Base-by-base conservation (phyloP, 129 eudicot genomes). In the Tanacetum coccineum region DNA sequence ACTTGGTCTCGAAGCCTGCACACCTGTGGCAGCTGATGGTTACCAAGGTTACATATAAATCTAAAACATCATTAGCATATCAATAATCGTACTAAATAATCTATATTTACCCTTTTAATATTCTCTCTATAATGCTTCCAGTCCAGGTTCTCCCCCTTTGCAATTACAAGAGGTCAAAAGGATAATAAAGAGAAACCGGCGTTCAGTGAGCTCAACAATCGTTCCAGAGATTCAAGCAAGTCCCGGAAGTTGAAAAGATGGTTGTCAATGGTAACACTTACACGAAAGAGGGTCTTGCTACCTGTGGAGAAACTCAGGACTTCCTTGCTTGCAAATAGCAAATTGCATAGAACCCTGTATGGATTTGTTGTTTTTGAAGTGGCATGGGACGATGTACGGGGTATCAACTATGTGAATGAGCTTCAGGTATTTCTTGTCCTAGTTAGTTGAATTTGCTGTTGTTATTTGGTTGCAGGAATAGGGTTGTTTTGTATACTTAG, bases 81-180 rank as follows among this genome's bases (percentile, higher is more conserved):
- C 60, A 56, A 28, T 49, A 64, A 63, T 50, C 20, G 14, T 30
- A 71, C 19, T 51, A 32, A 8, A 2, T 19, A 13, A 30, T 13
- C 39, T 58, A 57, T 66, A 0, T 19, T 36, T 47, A 32, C 53
- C 58, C 21, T 58, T 13, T 26, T 13, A 12, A 9, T 64, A 28
- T 18, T 65, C 15, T 60, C 17, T 13, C 40, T 40, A 28, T 44
- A 61, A 51, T 59, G 22, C 44, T 66, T 69, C 49, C 95, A 93
- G 98, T 93, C 95, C 76, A 93, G 98, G 85, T 47, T 93, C 76
- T 93, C 98, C 39, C 98, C 98, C 17, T 93, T 88, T 75, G 96
- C 98, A 28, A 93, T 88, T 79, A 81, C 85, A 57, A 72, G 82
- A 77, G 80, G 87, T 58, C 81, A 73, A 71, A 88, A 86, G 81